Percentiles rank a stretch among this genome's conserved stretches.
These are phyloP conservation scores for Eremochloa ophiuroides DNA, from an alignment of 176 grass and related monocot genomes.

Conservation along the genomic window DNA sequence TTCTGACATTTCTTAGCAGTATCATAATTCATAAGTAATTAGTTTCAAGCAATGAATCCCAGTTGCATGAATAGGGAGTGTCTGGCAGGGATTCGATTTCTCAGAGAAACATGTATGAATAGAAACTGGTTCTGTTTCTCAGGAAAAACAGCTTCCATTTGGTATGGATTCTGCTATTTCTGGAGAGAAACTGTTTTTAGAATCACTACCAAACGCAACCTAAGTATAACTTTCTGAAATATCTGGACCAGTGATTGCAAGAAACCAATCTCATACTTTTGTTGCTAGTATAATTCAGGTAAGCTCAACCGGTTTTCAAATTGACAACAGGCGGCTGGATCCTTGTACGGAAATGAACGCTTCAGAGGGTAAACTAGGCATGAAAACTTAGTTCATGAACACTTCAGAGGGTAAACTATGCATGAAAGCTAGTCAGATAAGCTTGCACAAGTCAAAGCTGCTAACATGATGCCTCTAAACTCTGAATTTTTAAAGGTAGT, in stretches of 20 bases:
- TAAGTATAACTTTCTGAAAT: not conserved
- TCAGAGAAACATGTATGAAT: not conserved
- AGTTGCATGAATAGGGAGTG: not conserved
- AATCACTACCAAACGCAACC: not conserved
- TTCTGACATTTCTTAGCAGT: not conserved
- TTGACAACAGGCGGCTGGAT: not conserved
- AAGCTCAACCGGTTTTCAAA: not conserved
- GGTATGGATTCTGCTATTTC: not conserved
- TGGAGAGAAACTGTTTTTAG: not conserved
- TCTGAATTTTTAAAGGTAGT: not conserved
- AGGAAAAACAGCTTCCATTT: not conserved
- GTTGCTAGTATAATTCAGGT: not conserved
- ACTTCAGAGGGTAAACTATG: not conserved
- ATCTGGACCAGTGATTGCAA: not conserved
- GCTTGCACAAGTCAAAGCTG: not conserved
- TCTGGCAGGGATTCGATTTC: not conserved
- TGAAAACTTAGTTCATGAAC: not conserved
- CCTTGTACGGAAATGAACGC: not conserved
- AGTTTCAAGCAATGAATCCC: not conserved
- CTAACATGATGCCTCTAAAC: not conserved
- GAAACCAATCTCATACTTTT: not conserved
- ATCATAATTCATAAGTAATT: not conserved
- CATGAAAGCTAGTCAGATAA: not conserved
- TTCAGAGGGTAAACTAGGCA: not conserved
- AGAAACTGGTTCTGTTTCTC: not conserved